These are phyloP conservation scores for Glycine soja DNA, from an alignment of 306 rosid genomes.

Conservation along the genomic window DNA sequence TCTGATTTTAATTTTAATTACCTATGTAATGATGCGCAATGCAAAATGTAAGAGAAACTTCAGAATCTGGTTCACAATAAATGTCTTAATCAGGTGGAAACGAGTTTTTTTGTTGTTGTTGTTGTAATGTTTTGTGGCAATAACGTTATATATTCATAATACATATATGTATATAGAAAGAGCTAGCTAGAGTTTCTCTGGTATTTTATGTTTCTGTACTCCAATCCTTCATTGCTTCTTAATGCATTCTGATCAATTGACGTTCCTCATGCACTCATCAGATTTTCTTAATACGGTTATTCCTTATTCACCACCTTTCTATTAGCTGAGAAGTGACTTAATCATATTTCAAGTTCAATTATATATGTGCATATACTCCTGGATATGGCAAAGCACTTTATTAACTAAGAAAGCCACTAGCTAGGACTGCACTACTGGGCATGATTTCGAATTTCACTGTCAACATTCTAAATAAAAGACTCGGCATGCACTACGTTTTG, in stretches of 20 bases:
- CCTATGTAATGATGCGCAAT: neutral
- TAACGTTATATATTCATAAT: neutral
- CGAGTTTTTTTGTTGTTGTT: neutral
- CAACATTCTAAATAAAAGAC: neutral
- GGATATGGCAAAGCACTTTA: neutral
- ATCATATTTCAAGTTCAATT: neutral
- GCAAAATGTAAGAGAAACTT: neutral
- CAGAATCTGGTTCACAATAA: neutral
- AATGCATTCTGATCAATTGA: neutral
- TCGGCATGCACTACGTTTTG: too few relatives aligned
- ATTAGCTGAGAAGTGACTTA: neutral
- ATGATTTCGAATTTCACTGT: neutral
- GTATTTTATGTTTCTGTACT: conserved; percentile 9
- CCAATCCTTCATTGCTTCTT: neutral
- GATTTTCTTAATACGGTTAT: neutral
- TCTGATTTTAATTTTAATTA: neutral
- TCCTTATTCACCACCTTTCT: neutral
- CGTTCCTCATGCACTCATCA: conserved; percentile 17
- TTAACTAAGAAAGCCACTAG: neutral
- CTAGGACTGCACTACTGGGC: neutral
- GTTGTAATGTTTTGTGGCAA: neutral
- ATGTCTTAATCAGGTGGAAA: neutral
- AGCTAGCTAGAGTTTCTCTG: neutral
- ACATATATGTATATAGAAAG: too few relatives aligned
- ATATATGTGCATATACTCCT: neutral